Evolutionary conservation across 306 rosid genomes (phyloP), one percentile per base, ranked within the genome.

Genomic region (Castanea crenata): DNA sequence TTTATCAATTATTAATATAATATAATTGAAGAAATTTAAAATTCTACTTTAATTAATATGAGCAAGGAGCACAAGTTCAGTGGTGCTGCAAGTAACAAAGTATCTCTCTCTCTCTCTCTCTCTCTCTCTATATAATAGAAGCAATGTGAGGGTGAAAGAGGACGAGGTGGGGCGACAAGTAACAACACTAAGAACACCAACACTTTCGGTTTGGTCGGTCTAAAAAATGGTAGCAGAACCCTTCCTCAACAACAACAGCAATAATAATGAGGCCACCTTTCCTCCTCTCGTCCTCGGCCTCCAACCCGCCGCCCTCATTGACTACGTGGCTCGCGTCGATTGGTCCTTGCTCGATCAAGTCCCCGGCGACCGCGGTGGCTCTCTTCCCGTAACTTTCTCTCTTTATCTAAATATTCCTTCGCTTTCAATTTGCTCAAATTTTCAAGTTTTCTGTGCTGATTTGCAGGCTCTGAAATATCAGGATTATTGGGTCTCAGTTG

Each of bases 351-450:
- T 95, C 71, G 85, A 89, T 51, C 88, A 83, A 67, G 89, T 95
- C 59, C 88, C 93, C 55, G 98, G 96, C 71, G 98, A 95, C 61
- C 97, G 88, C 63, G 99, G 99, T 41, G 99, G 98, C 84, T 95
- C 99, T 81, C 52, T 85, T 27, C 92, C 99, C 23, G 99, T 95
- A 85, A 85, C 41, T 1, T 29, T 27, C 69, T 68, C 57, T 12
- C 8, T 58, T 23, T 9, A 64, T 57, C 21, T 54, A 25, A 55
- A 8, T 13, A 20, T 72, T 20, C 21, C 3, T 4, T 21, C 34
- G 12, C 21, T 71, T 5, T n/a, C 19, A 23, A n/a, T 25, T 35
- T 23, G 18, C 2, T 56, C 63, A 57, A 57, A 23, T 57, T 58
- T 55, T 56, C 21, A 5, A n/a, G 1, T 16, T 54, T 16, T 31